Evolutionary conservation across 129 eudicot species (phyloP), one percentile per base, ranked within the genome.

Genomic region (Mikania micrantha): DNA sequence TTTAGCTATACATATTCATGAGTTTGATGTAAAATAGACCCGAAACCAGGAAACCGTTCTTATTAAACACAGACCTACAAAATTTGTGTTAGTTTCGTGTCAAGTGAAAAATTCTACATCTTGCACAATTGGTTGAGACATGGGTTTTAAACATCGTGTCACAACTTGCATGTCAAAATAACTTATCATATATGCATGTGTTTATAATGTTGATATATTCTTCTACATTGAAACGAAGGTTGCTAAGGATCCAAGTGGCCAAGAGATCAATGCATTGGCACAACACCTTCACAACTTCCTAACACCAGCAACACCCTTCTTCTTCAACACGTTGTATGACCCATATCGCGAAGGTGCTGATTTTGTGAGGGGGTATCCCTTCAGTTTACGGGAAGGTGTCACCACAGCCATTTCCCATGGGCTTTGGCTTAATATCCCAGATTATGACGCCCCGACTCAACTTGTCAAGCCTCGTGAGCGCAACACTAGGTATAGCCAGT

Each of bases 351-450:
- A 88, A 13, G 95, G 95, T 57, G 90, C 95, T 3, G 91, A 88
- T n/a, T 88, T 79, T 25, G 95, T 88, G 11, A 82, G 88, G 13
- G 95, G 95, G 8, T 88, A 85, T 64, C 95, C 95, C 6, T 88
- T 85, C 66, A 85, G 95, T 79, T 60, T 88, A 64, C 66, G 91
- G 35, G 95, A 85, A 74, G 95, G 95, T 35, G 91, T 70, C 7
- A 75, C 86, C 12, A 88, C 91, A 49, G 95, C 91, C 44, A 79
- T 88, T 25, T 88, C 95, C 45, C 95, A 88, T 76, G 95, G 91
- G 1, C 91, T 88, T 72, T 88, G 95, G 95, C 87, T 87, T 61
- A 87, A 87, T 82, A 87, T 87, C 67, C 95, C 95, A 1, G 95
- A 87, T 58, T 87, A 87, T 10, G 90, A 87, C 69, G 93, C 93